phyloP scores from a whole-genome alignment of 352 stramenopile genomes.

The Globisporangium rhizosaccharum region DNA sequence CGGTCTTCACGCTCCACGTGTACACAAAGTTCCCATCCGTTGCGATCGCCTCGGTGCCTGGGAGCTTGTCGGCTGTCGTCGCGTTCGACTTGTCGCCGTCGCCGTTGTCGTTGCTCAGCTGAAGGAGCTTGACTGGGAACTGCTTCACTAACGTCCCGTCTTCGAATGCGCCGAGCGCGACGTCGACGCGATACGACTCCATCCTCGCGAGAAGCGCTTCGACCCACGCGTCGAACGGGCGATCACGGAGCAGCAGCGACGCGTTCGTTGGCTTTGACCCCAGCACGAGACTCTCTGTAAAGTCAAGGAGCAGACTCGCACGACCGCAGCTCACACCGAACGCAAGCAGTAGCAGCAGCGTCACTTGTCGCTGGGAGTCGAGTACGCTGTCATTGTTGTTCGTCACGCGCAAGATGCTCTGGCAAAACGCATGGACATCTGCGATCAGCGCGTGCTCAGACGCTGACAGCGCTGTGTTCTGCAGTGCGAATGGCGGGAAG shows the following conservation, averaged over 20 bases:
- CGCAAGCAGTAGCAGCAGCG: constrained; percentile 43
- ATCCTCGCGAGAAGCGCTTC: constrained; percentile 33
- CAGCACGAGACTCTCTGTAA: constrained; percentile 26
- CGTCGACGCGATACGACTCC: constrained; percentile 51
- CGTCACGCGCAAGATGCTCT: constrained; percentile 22
- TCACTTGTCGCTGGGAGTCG: constrained; percentile 23
- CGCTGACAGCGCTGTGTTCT: constrained; percentile 14
- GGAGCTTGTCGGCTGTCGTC: constrained; percentile 10
- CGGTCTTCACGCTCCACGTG: constrained; percentile 36
- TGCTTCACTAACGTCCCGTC: constrained; percentile 36
- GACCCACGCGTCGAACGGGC: constrained; percentile 35
- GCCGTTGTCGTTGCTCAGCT: constrained; percentile 4
- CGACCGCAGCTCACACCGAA: constrained; percentile 55
- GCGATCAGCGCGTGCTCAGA: constrained; percentile 33
- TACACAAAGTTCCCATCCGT: constrained; percentile 70
- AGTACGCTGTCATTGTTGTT: constrained; percentile 1
- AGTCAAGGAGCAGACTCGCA: constrained; percentile 45
- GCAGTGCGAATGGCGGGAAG: constrained; percentile 47
- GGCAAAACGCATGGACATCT: constrained; percentile 49
- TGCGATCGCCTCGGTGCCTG: constrained; percentile 26
- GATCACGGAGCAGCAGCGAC: constrained; percentile 12
- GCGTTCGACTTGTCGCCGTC: neutral
- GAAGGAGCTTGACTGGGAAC: constrained; percentile 41
- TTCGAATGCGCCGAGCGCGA: constrained; percentile 42
- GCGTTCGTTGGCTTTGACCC: neutral